Evolutionary conservation across 106 monocot genomes (phyloP).

Genomic region (Platanthera guangdongensis): DNA sequence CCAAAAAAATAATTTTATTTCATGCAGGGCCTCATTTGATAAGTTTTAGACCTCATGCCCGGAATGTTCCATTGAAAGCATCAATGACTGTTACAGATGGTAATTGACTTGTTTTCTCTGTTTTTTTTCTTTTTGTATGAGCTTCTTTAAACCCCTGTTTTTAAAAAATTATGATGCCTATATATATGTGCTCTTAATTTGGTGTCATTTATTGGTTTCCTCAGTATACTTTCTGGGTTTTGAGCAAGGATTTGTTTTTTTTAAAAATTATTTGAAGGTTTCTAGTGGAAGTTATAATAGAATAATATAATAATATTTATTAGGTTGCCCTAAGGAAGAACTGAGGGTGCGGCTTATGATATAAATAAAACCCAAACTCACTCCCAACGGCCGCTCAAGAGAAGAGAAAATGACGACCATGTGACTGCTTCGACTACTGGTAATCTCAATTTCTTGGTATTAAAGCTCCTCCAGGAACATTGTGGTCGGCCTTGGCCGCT

Average conservation of each 20-base stretch:
- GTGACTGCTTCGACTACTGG: too few species aligned
- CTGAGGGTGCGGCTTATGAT: too few species aligned
- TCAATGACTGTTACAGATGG: conserved; percentile 98
- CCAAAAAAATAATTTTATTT: conserved; percentile 7
- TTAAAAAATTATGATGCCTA: not conserved
- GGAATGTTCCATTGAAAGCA: conserved; percentile 76
- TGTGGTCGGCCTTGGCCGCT: too few species aligned
- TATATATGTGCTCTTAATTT: not conserved
- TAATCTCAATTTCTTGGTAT: too few species aligned
- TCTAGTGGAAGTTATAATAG: not conserved
- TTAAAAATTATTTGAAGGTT: not conserved
- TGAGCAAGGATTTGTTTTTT: not conserved
- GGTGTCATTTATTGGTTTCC: not conserved
- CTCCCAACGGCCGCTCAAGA: too few species aligned
- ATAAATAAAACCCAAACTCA: too few species aligned
- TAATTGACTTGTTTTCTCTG: conserved; percentile 17
- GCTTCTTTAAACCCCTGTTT: not conserved
- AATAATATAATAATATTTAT: too few species aligned
- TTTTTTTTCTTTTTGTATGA: not conserved
- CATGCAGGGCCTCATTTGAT: conserved; percentile 87
- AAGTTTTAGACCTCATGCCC: conserved; percentile 83
- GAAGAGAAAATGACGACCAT: too few species aligned
- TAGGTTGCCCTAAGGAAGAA: too few species aligned
- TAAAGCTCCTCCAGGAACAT: too few species aligned
- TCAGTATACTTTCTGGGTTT: not conserved